A percentile compares a stretch with the other conserved stretches of the same genome.
phyloP scores from a whole-genome alignment of 148 eudicot species.

The Vaccinium corymbosum region DNA sequence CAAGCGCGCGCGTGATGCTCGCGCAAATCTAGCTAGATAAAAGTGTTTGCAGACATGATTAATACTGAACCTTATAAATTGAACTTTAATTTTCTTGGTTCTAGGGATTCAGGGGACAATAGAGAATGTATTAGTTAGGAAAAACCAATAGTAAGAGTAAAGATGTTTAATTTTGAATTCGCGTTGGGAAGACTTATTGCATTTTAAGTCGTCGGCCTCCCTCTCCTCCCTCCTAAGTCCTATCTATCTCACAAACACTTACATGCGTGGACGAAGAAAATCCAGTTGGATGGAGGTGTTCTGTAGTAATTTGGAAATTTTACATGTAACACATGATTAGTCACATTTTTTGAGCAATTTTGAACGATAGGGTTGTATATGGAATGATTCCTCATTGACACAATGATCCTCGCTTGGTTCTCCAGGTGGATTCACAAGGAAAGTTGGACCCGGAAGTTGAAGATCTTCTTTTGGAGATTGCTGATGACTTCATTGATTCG shows the following conservation, averaged over 20 bases:
- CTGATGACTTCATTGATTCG: constrained; percentile 86
- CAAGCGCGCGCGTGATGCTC: neutral
- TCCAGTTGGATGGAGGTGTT: neutral
- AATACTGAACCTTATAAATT: neutral
- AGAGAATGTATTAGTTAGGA: neutral
- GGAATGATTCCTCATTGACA: neutral
- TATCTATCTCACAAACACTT: neutral
- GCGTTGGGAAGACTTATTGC: neutral
- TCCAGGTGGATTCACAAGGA: constrained; percentile 69
- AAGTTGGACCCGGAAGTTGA: constrained; percentile 83
- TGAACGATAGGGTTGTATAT: neutral
- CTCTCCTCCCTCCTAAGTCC: neutral
- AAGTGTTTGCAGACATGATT: neutral
- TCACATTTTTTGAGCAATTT: neutral
- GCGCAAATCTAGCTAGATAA: neutral
- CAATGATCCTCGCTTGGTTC: constrained; percentile 10
- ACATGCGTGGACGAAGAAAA: neutral
- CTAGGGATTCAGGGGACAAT: neutral
- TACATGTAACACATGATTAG: neutral
- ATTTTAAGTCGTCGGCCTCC: neutral
- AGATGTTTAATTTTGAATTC: neutral
- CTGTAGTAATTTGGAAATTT: neutral
- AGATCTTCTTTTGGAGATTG: constrained; percentile 70
- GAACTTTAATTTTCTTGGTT: neutral
- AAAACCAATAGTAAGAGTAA: neutral